phyloP scores from a whole-genome alignment of 2,329 filamentous ascomycete genomes.

The Onygena corvina region DNA sequence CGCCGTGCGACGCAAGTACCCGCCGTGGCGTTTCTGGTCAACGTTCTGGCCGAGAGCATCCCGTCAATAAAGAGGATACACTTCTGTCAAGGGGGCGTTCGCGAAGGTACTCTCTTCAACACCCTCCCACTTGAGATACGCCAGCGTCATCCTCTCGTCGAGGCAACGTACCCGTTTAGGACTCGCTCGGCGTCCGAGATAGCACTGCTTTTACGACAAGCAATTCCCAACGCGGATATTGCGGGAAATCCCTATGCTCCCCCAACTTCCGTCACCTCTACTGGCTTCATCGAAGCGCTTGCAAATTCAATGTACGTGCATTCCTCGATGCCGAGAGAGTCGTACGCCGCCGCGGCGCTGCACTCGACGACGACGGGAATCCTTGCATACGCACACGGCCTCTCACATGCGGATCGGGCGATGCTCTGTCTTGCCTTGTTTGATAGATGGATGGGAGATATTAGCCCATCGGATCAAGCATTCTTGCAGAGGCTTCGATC shows the following conservation, averaged over 20 bases:
- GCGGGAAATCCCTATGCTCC: conserved; percentile 23
- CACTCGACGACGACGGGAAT: conserved; percentile 58
- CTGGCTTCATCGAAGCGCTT: conserved; percentile 43
- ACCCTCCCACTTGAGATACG: conserved; percentile 49
- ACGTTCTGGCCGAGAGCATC: conserved; percentile 57
- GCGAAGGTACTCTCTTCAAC: conserved; percentile 71
- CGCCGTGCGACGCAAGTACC: conserved; percentile 70
- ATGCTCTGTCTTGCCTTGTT: conserved; percentile 59
- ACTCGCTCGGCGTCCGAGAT: conserved; percentile 39
- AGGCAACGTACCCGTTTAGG: conserved; percentile 46
- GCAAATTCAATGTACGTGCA: conserved; percentile 49
- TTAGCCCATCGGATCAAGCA: conserved; percentile 45
- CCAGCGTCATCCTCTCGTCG: conserved; percentile 54
- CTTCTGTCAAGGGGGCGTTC: conserved; percentile 79
- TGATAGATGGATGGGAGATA: conserved; percentile 59
- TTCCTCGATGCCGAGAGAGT: conserved; percentile 41
- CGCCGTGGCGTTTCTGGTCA: conserved; percentile 69
- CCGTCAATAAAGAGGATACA: conserved; percentile 60
- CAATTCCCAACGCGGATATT: background rate
- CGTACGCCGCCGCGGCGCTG: conserved; percentile 55
- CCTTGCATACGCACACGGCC: conserved; percentile 55
- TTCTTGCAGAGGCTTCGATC: conserved; percentile 44
- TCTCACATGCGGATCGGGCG: conserved; percentile 60
- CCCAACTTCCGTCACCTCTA: conserved; percentile 38
- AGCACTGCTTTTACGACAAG: conserved; percentile 34